Conservation (phyloP, 345 rosid species). For the Salix dunnii region DNA sequence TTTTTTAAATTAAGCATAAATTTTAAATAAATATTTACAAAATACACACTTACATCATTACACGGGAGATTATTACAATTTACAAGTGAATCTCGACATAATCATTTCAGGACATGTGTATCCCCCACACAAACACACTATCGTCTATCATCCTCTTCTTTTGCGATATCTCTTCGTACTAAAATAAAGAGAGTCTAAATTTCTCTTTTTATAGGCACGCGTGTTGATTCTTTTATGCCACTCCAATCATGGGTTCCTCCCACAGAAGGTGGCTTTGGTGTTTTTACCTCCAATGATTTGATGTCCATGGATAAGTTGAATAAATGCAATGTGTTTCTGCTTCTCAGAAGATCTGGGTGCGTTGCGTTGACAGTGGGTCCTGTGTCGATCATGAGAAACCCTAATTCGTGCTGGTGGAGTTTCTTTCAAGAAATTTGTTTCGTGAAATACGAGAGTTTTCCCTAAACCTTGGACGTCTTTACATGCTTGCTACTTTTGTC, state of each 20-base stretch:
- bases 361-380: not conserved
- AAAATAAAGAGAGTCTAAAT: not conserved
- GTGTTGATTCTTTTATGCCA: slow-evolving; percentile 4
- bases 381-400: not conserved
- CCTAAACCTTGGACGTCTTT: not conserved
- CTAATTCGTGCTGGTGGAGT: not conserved
- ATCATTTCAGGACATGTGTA: slow-evolving; percentile 7
- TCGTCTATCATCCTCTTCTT: not conserved
- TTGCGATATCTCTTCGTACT: not conserved
- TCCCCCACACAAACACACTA: not conserved
- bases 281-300: slow-evolving; percentile 19
- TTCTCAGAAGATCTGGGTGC: not conserved
- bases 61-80: slow-evolving; percentile 5
- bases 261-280: not conserved
- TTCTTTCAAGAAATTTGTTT: not conserved
- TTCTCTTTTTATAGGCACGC: slow-evolving; percentile 26
- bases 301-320: slow-evolving; percentile 23
- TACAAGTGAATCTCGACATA: slow-evolving; percentile 8
- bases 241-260: not conserved
- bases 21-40: no score
- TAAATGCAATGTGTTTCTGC: not conserved
- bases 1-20: no score
- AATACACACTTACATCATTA: not conserved
- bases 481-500: not conserved
- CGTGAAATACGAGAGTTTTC: not conserved